Evolutionary conservation across 208 protist genomes (phyloP).

Genomic region (Crithidia bombi): DNA sequence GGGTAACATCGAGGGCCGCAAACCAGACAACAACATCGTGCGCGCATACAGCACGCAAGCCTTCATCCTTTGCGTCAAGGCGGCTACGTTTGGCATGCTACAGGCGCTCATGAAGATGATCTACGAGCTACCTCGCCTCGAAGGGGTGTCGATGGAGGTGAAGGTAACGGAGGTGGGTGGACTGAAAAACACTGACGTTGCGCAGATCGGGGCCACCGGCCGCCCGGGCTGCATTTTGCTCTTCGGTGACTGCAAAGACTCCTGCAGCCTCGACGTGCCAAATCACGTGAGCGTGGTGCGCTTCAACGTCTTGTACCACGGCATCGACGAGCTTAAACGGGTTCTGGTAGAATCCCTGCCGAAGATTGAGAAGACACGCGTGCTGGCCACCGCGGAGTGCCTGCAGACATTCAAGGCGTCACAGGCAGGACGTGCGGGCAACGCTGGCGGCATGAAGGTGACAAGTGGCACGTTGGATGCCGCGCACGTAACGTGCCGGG

Average conservation of each 20-base stretch:
- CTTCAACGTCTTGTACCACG: constrained; percentile 90
- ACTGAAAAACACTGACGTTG: constrained; percentile 71
- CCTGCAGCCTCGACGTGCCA: constrained; percentile 67
- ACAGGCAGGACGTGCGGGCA: constrained; percentile 79
- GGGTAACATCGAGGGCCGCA: constrained; percentile 78
- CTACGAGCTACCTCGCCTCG: constrained; percentile 83
- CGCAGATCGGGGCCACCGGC: constrained; percentile 54
- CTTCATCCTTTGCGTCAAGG: constrained; percentile 79
- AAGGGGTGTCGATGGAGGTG: constrained; percentile 77
- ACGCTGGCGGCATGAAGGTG: constrained; percentile 86
- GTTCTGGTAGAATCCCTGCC: constrained; percentile 73
- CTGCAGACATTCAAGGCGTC: constrained; percentile 86
- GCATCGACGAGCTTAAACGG: constrained; percentile 85
- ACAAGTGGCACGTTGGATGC: constrained; percentile 77
- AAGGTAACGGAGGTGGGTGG: constrained; percentile 81
- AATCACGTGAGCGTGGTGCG: constrained; percentile 71
- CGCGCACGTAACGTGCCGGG: constrained; percentile 64
- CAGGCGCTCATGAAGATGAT: constrained; percentile 89
- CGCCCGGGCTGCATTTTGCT: constrained; percentile 82
- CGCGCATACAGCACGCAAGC: constrained; percentile 71
- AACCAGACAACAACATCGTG: constrained; percentile 88
- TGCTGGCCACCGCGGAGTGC: constrained; percentile 76
- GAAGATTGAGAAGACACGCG: constrained; percentile 67
- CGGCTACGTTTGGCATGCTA: constrained; percentile 90
- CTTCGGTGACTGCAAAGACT: constrained; percentile 81